These are phyloP conservation scores for Austroboletus festivus DNA, from an alignment of 768 basidiomycete genomes.

Conservation along the genomic window DNA sequence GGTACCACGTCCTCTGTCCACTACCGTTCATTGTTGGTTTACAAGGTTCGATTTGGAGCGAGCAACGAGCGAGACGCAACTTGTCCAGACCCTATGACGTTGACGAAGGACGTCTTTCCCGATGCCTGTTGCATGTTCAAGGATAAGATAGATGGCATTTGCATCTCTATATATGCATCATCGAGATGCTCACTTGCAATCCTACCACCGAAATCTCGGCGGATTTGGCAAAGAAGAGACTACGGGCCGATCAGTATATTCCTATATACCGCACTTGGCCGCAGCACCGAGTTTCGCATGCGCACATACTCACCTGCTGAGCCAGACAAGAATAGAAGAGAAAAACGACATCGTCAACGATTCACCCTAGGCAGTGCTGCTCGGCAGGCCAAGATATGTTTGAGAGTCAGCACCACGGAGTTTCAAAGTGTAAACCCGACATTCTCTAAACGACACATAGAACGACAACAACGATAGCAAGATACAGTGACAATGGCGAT, in stretches of 20 bases:
- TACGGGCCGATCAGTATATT: slow-evolving; percentile 23
- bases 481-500: no score
- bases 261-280: neutral
- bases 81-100: slow-evolving; percentile 86
- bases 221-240: slow-evolving; percentile 82
- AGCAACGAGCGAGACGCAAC: slow-evolving; percentile 27
- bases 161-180: neutral
- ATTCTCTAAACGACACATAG: no score
- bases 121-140: slow-evolving; percentile 60
- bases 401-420: slow-evolving; percentile 12
- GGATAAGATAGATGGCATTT: neutral
- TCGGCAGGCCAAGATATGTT: no score
- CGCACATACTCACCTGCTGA: slow-evolving; percentile 40
- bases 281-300: neutral
- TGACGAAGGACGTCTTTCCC: slow-evolving; percentile 93
- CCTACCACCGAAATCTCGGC: slow-evolving; percentile 92
- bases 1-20: slow-evolving; percentile 98
- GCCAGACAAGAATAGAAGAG: slow-evolving; percentile 55
- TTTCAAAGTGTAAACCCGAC: no score
- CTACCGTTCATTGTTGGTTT: slow-evolving; percentile 74
- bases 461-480: no score
- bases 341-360: slow-evolving; percentile 43
- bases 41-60: no score
- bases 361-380: slow-evolving; percentile 1
- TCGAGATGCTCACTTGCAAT: slow-evolving; percentile 54